These are phyloP conservation scores for Tuber aestivum DNA, from an alignment of 495 filamentous ascomycete species.

Conservation along the genomic window DNA sequence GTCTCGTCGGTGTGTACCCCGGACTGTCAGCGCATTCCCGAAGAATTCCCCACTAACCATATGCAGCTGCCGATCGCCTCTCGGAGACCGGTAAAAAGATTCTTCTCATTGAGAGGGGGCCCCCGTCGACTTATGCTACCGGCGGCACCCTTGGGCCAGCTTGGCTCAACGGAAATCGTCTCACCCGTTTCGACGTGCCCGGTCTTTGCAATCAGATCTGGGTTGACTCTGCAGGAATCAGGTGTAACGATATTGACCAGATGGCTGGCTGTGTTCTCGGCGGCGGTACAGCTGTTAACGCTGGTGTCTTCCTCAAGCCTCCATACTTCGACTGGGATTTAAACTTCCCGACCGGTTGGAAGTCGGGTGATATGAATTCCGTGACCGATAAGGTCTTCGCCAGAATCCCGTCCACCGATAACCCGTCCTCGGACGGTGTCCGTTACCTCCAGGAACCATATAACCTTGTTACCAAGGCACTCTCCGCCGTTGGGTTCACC, in stretches of 20 bases:
- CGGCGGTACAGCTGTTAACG: slow-evolving; percentile 70
- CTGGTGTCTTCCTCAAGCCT: slow-evolving; percentile 54
- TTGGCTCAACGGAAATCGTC: slow-evolving; percentile 59
- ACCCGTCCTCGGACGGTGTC: slow-evolving; percentile 62
- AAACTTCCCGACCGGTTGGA: slow-evolving; percentile 70
- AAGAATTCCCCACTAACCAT: slow-evolving; percentile 9
- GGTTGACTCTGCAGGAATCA: slow-evolving; percentile 56
- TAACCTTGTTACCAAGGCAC: slow-evolving; percentile 51
- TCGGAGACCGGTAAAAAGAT: slow-evolving; percentile 59
- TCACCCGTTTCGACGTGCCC: slow-evolving; percentile 75
- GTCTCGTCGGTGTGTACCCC: slow-evolving; percentile 49
- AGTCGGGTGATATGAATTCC: slow-evolving; percentile 55
- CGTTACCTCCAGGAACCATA: slow-evolving; percentile 64
- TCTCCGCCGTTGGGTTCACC: slow-evolving; percentile 57
- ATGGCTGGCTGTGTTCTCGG: slow-evolving; percentile 75
- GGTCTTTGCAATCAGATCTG: slow-evolving; percentile 69
- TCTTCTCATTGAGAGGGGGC: slow-evolving; percentile 61
- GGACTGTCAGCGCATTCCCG: not conserved
- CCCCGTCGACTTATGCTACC: slow-evolving; percentile 54
- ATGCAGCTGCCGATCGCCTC: slow-evolving; percentile 55
- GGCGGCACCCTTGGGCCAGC: slow-evolving; percentile 54
- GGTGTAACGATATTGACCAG: slow-evolving; percentile 63
- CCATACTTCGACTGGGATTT: slow-evolving; percentile 61
- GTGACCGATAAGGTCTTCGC: slow-evolving; percentile 58
- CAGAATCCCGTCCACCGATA: slow-evolving; percentile 64